phyloP scores from a whole-genome alignment of 495 filamentous ascomycete species.

The Neurospora sp. region DNA sequence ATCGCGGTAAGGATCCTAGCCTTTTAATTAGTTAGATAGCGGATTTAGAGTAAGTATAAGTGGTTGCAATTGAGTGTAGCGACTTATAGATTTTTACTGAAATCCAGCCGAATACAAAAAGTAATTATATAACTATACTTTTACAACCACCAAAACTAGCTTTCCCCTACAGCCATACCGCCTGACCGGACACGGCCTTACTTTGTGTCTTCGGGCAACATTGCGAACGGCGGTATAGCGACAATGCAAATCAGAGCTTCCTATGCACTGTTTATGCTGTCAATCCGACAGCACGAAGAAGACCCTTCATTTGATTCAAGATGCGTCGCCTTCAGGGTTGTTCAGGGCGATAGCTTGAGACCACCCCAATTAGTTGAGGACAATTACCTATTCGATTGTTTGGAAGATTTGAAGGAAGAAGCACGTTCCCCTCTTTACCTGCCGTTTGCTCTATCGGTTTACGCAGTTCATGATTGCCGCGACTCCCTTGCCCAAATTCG shows the following conservation, averaged over 20 bases:
- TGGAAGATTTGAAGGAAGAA: background rate
- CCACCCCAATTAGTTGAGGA: background rate
- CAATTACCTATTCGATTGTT: background rate
- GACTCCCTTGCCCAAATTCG: accelerated
- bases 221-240: background rate
- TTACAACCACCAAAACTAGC: no score
- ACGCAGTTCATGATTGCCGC: background rate
- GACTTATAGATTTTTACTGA: no score
- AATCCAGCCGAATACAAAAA: no score
- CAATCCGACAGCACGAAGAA: background rate
- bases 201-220: background rate
- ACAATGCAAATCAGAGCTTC: background rate
- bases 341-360: background rate
- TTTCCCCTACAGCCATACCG: no score
- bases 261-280: background rate
- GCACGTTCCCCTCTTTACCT: background rate
- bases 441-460: background rate
- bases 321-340: background rate
- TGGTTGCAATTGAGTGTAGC: no score
- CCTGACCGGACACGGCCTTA: no score
- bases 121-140: no score
- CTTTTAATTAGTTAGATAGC: no score
- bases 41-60: no score
- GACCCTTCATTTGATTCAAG: background rate
- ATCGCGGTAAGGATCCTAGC: no score